Base-by-base conservation (phyloP, 495 filamentous ascomycete species). In the Aspergillus ellipticus region DNA sequence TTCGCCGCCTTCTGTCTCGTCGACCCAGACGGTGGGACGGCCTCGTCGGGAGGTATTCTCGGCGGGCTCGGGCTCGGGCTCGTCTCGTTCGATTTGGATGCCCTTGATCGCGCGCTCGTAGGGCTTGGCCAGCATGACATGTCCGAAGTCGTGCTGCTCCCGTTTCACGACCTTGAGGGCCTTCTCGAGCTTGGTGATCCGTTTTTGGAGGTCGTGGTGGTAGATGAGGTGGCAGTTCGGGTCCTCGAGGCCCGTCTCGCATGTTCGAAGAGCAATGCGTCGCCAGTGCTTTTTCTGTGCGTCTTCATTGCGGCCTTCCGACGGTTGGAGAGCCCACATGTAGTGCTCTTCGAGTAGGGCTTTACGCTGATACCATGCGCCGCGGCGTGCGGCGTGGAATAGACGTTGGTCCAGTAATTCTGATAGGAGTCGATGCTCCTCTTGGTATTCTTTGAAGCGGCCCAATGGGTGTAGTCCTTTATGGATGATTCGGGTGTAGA, bases 331-430 rank as follows among this genome's bases (percentile, higher is more conserved):
- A 1, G 78, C 75, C 67, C 82, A 78, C 89, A 97, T 92, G 65
- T 98, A 97, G 59, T 92, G 90, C 70, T 98, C 94, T 73, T 98
- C 94, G 16, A 98, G 68, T 6, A 98, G 72, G 1, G 94, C 94
- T 73, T 92, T 96, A 15, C 94, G 89, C 68, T 97, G 92, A 65
- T 97, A 97, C 94, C 94, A 98, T 1, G 85, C 85, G 1, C 94
- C 94, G 20, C 93, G 85, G 22, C 93, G 81, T 13, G 90, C 81
- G 37, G 87, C 77, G 66, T 97, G 93, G 66, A 97, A 96, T 10
- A 95, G 79, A 4, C 80, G 83, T 62, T 97, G 94, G 16, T 67
- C 69, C 3, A 98, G 87, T 2, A 98, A 80, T 59, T 94, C 90
- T 1, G 70, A 75, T 1, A 96, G 73, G 2, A 96, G 69, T 16